phyloP scores from a whole-genome alignment of 2,329 filamentous ascomycete genomes.

The Fusarium sp. region DNA sequence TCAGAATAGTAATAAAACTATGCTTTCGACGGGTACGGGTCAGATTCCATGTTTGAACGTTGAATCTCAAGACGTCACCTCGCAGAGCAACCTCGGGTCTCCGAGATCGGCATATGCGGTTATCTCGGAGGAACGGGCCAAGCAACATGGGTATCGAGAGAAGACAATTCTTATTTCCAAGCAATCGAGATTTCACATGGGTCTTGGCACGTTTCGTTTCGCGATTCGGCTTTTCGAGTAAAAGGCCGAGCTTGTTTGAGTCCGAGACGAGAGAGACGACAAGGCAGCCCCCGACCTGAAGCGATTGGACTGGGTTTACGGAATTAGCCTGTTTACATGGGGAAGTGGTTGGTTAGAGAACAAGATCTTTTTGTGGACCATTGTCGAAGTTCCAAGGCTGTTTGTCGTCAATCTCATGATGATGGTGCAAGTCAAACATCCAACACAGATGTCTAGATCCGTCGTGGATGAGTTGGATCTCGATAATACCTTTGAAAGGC shows the following conservation, averaged over 20 bases:
- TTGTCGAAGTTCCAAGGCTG: not conserved
- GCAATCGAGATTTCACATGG: not conserved
- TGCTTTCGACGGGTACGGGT: not conserved
- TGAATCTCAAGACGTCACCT: too few species aligned
- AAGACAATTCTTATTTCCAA: not conserved
- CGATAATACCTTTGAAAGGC: not conserved
- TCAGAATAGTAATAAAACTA: too few species aligned
- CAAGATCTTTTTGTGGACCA: not conserved
- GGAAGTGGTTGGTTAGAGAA: not conserved
- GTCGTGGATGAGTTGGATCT: not conserved
- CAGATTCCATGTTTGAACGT: too few species aligned
- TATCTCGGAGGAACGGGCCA: constrained; percentile 18
- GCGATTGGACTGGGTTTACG: not conserved
- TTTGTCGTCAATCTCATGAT: constrained; percentile 4
- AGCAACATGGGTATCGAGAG: not conserved
- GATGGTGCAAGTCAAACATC: not conserved
- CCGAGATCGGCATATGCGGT: constrained; percentile 27
- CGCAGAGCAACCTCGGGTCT: constrained; percentile 5
- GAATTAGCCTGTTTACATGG: not conserved
- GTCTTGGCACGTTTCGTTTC: not conserved
- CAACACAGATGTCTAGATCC: not conserved
- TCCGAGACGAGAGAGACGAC: not conserved
- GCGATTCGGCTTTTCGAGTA: constrained; percentile 15
- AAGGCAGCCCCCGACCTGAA: not conserved
- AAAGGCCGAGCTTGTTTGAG: constrained; percentile 12